phyloP scores from a whole-genome alignment of 2,329 filamentous ascomycete genomes.

The Claviceps sp. region DNA sequence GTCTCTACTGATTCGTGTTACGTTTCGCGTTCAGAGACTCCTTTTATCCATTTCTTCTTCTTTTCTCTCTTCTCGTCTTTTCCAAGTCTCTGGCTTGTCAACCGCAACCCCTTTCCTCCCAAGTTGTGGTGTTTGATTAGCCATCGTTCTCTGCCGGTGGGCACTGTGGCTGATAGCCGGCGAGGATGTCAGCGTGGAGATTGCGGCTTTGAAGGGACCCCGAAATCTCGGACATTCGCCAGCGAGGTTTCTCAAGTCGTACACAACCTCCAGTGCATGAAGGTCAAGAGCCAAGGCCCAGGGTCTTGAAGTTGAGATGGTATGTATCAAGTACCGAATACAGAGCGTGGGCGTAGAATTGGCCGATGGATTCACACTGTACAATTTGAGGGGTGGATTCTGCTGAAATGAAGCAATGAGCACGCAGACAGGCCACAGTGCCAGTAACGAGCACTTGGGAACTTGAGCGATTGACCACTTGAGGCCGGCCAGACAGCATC shows the following conservation, averaged over 20 bases:
- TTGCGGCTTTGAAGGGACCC: not conserved
- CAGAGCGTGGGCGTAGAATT: no score
- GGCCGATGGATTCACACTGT: not conserved
- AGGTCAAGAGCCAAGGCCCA: no score
- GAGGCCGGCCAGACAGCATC: not conserved
- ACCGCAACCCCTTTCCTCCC: not conserved
- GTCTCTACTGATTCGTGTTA: no score
- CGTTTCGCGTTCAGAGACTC: no score
- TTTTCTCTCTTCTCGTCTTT: not conserved
- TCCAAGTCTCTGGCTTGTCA: not conserved
- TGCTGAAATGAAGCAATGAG: conserved; percentile 4
- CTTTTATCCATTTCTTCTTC: not conserved
- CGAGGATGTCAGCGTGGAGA: not conserved
- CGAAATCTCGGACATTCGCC: not conserved
- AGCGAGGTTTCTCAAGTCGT: no score
- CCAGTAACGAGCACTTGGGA: not conserved
- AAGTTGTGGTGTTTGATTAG: not conserved
- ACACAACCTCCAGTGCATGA: no score
- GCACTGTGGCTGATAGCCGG: not conserved
- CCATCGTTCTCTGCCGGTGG: not conserved
- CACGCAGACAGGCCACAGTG: conserved; percentile 4
- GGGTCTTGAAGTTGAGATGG: no score
- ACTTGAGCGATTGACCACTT: not conserved
- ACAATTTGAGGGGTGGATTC: conserved; percentile 1
- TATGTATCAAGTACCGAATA: no score